Base-by-base conservation (phyloP, 805 yeast genomes). In the Brettanomyces sp. region DNA sequence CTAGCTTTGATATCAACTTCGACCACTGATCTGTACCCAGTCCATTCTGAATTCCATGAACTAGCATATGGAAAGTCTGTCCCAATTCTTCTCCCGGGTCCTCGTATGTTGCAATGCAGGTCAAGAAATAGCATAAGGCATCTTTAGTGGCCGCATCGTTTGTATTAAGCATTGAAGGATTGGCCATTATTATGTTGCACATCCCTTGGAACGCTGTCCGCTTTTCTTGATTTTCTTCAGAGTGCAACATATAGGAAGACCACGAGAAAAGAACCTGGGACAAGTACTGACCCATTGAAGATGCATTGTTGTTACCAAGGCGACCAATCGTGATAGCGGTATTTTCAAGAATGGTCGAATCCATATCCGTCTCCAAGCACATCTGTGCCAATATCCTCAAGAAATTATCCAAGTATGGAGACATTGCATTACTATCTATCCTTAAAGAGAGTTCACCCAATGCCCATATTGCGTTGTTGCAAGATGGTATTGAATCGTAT, bases 391-490 rank as follows among this genome's bases (percentile, higher is more conserved):
- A 63, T 22, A 80, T 62, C 39, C 68, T 71, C 49, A 80, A 68
- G 51, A 84, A 63, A 49, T 78, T 79, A 36, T 62, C 65, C 40
- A 82, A 60, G 56, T 74, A 82, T 13, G 79, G 80, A 39, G 65
- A 66, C 50, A 82, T 54, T 36, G 70, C 69, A 1, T 70, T 67
- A 21, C 62, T 62, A 3, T 73, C 60, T 13, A 77, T 57, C 46
- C 85, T 75, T 56, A 89, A 69, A 3, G 87, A 73, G 30, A 93
- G 78, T 61, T 93, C 95, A 39, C 99, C 98, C 12, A 85, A 66
- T 2, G 96, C 78, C 99, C 99, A 93, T 43, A 87, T 80, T 1
- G 98, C 93, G 63, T 93, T 93, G 64, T 85, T 86, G 55, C 82
- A 81, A 2, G 85, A 88, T 0, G 91, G 79, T 49, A 67, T 71